These are phyloP conservation scores for Yamadazyma trypodendri DNA, from an alignment of 1,139 yeast species.

Conservation along the genomic window DNA sequence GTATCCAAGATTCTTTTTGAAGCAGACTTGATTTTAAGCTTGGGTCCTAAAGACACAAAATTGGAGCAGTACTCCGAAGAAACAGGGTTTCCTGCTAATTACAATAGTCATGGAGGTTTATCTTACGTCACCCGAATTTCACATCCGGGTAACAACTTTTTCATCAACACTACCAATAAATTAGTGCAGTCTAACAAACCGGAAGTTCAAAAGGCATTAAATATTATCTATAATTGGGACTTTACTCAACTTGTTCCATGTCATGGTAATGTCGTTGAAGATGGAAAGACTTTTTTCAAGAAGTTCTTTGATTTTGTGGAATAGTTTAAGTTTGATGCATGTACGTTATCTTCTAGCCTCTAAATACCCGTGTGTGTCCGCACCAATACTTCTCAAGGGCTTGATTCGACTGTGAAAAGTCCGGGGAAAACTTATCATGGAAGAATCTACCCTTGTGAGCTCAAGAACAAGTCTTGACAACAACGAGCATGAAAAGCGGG, in stretches of 20 bases:
- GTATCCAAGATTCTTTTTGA: constrained; percentile 47
- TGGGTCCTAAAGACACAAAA: constrained; percentile 28
- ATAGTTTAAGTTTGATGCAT: too few relatives aligned
- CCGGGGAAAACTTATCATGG: constrained; percentile 3
- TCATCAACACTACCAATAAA: constrained; percentile 30
- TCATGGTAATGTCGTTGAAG: constrained; percentile 57
- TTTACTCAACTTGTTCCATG: constrained; percentile 52
- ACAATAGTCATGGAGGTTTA: constrained; percentile 41
- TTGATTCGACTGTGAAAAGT: background rate
- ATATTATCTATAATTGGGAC: constrained; percentile 42
- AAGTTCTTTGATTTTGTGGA: constrained; percentile 13
- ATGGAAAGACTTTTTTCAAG: constrained; percentile 36
- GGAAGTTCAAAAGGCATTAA: constrained; percentile 24
- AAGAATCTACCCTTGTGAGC: constrained; percentile 8
- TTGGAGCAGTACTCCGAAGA: constrained; percentile 43
- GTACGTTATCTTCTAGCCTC: too few relatives aligned
- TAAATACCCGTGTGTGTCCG: background rate
- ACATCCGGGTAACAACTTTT: constrained; percentile 39
- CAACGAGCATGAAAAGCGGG: constrained; percentile 6
- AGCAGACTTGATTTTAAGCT: constrained; percentile 58
- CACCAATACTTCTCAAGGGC: background rate
- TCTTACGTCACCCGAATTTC: constrained; percentile 34
- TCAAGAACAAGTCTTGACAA: constrained; percentile 13
- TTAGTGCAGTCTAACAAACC: constrained; percentile 19
- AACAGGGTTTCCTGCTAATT: constrained; percentile 33